Conservation (phyloP, 495 filamentous ascomycete genomes). For the Talaromyces liani region DNA sequence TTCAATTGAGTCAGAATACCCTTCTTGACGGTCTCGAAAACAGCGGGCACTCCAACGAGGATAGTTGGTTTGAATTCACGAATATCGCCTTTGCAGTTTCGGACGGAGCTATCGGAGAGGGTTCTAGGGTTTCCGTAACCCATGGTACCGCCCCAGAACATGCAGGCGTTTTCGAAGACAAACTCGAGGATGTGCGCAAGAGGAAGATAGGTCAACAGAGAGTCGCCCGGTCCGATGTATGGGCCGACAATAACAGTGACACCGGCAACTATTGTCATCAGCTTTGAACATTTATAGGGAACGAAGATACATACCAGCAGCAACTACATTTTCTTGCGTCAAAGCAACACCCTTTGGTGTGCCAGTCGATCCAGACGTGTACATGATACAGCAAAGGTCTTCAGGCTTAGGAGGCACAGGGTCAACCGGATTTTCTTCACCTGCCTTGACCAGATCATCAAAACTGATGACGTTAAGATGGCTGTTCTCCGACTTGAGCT, state of each 20-base stretch:
- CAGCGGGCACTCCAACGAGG: constrained; percentile 89
- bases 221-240: constrained; percentile 81
- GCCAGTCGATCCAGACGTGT: constrained; percentile 97
- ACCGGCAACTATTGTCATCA: constrained; percentile 60
- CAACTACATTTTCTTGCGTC: constrained; percentile 83
- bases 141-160: constrained; percentile 96
- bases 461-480: constrained; percentile 72
- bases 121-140: constrained; percentile 95
- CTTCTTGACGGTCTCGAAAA: constrained; percentile 98
- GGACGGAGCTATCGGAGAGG: constrained; percentile 79
- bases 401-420: constrained; percentile 73
- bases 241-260: constrained; percentile 77
- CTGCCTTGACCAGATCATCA: constrained; percentile 75
- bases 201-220: constrained; percentile 84
- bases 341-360: constrained; percentile 92
- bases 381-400: constrained; percentile 98
- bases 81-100: constrained; percentile 94
- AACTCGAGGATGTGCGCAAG: constrained; percentile 95
- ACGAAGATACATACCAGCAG: constrained; percentile 55
- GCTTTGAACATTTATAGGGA: neutral
- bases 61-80: constrained; percentile 87
- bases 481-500: constrained; percentile 62
- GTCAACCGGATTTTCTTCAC: constrained; percentile 75
- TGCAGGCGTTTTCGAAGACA: constrained; percentile 87
- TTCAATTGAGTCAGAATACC: constrained; percentile 84